Conservation (phyloP, 2,329 filamentous ascomycete species). For the Dactylellina sp. region DNA sequence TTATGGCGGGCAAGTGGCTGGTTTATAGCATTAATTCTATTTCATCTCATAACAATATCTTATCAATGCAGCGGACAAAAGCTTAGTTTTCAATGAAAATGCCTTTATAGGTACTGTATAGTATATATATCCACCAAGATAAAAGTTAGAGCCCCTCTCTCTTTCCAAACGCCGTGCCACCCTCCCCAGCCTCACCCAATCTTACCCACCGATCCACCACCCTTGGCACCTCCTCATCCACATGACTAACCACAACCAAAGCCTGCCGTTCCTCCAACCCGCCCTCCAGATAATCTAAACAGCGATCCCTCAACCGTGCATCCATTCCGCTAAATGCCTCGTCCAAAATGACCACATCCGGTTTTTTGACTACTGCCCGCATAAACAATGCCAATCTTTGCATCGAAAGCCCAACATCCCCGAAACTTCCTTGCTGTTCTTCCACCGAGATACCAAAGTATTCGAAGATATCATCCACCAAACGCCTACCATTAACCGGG, state of each 20-base stretch:
- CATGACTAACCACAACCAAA: constrained; percentile 90
- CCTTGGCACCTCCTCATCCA: constrained; percentile 84
- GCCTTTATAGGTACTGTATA: too few species aligned
- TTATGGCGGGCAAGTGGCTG: too few species aligned
- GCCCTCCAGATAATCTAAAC: constrained; percentile 77
- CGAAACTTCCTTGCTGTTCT: constrained; percentile 68
- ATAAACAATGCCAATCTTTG: constrained; percentile 89
- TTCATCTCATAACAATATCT: too few species aligned
- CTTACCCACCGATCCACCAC: constrained; percentile 59
- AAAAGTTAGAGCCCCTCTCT: constrained; percentile 1
- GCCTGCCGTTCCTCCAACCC: constrained; percentile 75
- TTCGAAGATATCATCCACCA: constrained; percentile 76
- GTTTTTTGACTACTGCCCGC: constrained; percentile 80
- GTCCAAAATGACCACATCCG: constrained; percentile 85
- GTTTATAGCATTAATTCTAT: too few species aligned
- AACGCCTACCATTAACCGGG: constrained; percentile 68
- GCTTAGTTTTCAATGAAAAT: too few species aligned
- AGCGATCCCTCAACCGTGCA: constrained; percentile 83
- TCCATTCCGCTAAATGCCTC: constrained; percentile 91
- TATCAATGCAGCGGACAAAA: too few species aligned
- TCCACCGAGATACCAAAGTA: constrained; percentile 75
- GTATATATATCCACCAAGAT: too few species aligned
- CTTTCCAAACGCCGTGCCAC: constrained; percentile 35
- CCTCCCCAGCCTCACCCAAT: constrained; percentile 57
- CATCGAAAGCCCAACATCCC: constrained; percentile 79